These are phyloP conservation scores for Pyrus bretschneideri DNA, from an alignment of 306 rosid species.

Conservation along the genomic window DNA sequence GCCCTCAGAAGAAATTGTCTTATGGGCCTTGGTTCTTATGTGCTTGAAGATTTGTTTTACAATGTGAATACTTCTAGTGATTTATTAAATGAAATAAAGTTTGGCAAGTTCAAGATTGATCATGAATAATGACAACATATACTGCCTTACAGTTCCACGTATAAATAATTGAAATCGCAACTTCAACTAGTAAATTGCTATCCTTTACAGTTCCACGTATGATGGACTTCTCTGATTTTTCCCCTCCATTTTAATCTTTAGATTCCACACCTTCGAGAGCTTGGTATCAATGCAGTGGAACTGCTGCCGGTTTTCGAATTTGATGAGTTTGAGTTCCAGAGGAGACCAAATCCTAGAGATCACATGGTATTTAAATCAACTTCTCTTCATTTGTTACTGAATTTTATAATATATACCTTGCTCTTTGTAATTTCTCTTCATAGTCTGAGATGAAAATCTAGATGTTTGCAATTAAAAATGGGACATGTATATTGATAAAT, in stretches of 20 bases:
- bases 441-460: background rate
- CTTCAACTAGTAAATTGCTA: background rate
- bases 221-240: conserved; percentile 2
- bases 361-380: conserved; percentile 59
- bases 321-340: conserved; percentile 88
- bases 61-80: background rate
- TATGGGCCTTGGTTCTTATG: background rate
- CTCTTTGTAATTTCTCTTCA: background rate
- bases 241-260: conserved; percentile 22
- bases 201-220: too few species aligned
- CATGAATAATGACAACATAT: background rate
- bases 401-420: background rate
- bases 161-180: background rate
- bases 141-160: background rate
- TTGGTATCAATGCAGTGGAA: conserved; percentile 91
- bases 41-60: background rate
- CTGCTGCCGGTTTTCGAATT: conserved; percentile 85
- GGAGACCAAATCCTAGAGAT: conserved; percentile 84
- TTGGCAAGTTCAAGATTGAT: background rate
- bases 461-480: background rate
- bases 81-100: background rate
- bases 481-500: too few species aligned
- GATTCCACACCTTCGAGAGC: conserved; percentile 97
- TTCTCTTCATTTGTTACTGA: background rate
- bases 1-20: background rate